Base-by-base conservation (phyloP, 2,329 filamentous ascomycete species). In the Paraconiothyrium brasiliense region DNA sequence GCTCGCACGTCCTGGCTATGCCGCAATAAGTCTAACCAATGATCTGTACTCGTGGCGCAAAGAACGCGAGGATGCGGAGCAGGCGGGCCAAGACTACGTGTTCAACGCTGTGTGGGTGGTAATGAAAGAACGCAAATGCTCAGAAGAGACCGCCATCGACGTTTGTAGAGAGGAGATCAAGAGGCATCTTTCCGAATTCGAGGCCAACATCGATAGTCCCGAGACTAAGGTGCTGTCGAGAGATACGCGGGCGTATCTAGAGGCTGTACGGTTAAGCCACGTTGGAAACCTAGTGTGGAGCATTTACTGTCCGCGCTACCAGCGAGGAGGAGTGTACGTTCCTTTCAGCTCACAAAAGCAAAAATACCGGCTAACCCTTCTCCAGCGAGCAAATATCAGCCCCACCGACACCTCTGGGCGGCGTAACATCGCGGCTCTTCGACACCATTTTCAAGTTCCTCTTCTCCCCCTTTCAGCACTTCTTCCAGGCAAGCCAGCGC, bases 1-100 rank as follows among this genome's bases (percentile, higher is more conserved):
- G 32, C 52, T 60, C 13, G 61, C 56, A 9, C 47, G 48, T 14
- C 70, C 76, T 6, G 78, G 67, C 1, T 78, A 67, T 14, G 64
- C 67, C 10, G 72, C 72, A n/a, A 50, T 75, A 14, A 69, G 70
- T 5, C 70, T 82, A 9, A 72, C 69, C 9, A 82, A 82, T 54
- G 79, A 82, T 63, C 66, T 82, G 10, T 80, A 72, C 57, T 82
- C 80, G 0, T 81, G 70, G 68, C 76, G 81, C 57, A 72, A 72
- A 48, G 70, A 72, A 57, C 62, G 58, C 16, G 61, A 75, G 16
- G 78, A 70, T 4, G 77, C 78, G 9, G 47, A 60, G 41, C 8
- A 24, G 11, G 56, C 50, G 4, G 72, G 70, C 3, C 62, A 70
- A 16, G 54, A 64, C 41, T 60, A 78, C 57, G 77, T 81, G 2